Percentiles rank a stretch among this genome's conserved stretches.
Evolutionary conservation across 345 rosid species (phyloP).

Genomic region (Erodium maritimum): DNA sequence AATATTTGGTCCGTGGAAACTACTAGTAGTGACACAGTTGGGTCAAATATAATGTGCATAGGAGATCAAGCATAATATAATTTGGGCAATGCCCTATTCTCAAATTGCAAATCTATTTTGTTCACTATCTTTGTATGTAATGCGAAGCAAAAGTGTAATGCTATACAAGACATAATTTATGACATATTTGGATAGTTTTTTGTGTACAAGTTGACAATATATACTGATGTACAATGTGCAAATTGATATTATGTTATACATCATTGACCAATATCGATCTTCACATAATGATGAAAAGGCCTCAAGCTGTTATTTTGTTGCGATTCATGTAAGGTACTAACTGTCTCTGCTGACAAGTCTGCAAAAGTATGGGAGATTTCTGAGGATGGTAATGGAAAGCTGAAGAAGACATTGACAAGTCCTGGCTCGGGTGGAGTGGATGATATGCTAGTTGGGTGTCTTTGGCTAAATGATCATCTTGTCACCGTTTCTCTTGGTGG

Average conservation of each 20-base stretch:
- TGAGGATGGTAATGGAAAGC: slow-evolving; percentile 54
- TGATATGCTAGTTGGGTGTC: slow-evolving; percentile 93
- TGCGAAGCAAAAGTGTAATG: not conserved
- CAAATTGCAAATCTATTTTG: not conserved
- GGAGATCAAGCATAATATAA: not conserved
- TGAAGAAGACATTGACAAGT: slow-evolving; percentile 56
- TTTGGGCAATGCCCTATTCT: not conserved
- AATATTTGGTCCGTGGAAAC: not conserved
- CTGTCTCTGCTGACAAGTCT: slow-evolving; percentile 94
- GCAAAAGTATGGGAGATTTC: slow-evolving; percentile 89
- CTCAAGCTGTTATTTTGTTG: not conserved
- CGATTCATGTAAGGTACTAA: slow-evolving; percentile 44
- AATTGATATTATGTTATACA: too few species aligned
- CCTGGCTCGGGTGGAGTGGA: slow-evolving; percentile 72
- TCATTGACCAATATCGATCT: not conserved
- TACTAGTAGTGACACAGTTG: not conserved
- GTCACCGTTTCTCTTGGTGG: slow-evolving; percentile 94
- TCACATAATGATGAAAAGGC: not conserved
- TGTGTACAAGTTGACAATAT: too few species aligned
- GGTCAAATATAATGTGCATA: not conserved
- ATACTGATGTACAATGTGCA: too few species aligned
- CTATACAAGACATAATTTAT: too few species aligned
- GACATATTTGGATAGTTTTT: too few species aligned
- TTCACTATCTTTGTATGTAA: not conserved
- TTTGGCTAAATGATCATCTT: slow-evolving; percentile 81